Conservation (phyloP, 371 early-diverging fungal genomes). For the Mortierella sp. region DNA sequence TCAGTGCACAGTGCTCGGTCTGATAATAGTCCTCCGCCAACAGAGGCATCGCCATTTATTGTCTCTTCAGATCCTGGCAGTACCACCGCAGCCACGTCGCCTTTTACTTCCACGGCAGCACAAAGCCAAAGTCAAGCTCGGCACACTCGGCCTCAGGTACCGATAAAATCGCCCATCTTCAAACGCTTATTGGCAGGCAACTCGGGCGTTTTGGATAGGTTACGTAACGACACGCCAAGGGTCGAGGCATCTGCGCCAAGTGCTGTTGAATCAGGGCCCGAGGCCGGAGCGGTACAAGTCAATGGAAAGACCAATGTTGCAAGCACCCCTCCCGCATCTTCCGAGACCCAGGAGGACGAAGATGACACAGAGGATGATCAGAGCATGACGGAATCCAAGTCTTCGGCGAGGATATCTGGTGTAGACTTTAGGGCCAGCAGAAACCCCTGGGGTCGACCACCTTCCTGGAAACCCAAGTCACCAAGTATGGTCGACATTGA, state of each 20-base stretch:
- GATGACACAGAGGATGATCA: not conserved
- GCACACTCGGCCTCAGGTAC: not conserved
- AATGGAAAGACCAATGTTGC: not conserved
- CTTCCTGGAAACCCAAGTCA: slow-evolving; percentile 49
- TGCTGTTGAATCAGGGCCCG: not conserved
- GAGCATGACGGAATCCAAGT: not conserved
- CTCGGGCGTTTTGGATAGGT: slow-evolving; percentile 12
- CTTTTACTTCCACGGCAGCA: not conserved
- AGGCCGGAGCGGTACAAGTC: not conserved
- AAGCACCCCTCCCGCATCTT: not conserved
- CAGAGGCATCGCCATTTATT: not conserved
- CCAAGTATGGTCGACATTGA: slow-evolving; percentile 50
- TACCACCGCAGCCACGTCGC: not conserved
- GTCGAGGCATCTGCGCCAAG: not conserved
- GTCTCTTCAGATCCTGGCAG: too few species aligned
- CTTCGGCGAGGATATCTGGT: not conserved
- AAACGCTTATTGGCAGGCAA: slow-evolving; percentile 15
- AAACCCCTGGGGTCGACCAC: slow-evolving; percentile 49
- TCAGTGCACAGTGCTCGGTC: not conserved
- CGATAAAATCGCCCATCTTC: slow-evolving; percentile 3
- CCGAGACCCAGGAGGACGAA: not conserved
- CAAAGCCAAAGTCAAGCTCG: too few species aligned
- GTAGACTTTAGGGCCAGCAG: slow-evolving; percentile 10
- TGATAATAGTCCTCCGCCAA: too few species aligned
- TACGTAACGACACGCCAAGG: not conserved